Evolutionary conservation across 1,284 basidiomycete genomes (phyloP), one percentile per base, ranked within the genome.

Genomic region (Mycosarcoma mackinlayi): DNA sequence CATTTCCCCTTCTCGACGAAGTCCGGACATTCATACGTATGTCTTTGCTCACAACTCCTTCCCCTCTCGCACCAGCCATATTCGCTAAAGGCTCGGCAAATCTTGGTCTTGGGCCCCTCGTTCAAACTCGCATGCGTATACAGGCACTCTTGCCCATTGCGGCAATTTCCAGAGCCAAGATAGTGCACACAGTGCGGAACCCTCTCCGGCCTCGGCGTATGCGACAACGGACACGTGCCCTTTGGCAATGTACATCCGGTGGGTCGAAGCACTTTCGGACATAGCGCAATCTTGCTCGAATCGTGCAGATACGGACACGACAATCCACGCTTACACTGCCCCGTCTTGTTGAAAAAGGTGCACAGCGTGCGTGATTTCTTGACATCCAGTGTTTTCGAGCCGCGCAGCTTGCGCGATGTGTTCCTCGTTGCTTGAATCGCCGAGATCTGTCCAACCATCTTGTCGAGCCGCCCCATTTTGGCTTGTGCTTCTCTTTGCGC

Each of bases 101-200:
- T 58, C 41, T 56, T 57, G 7, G 73, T 70, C 3, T 35, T 8
- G 19, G 42, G 25, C 8, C 56, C 63, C 1, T 65, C 59, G 7
- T 25, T 18, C 8, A 68, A 24, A 25, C 48, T 50, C 24, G 75
- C 54, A 44, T 82, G 79, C 6, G 71, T 72, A 42, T 81, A 82
- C 19, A 63, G 18, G 40, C 80, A 82, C 25, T 52, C 38, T 4
- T 73, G 67, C 24, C 76, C 78, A 31, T 79, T 77, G n/a, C 78
- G 60, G 37, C 80, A 82, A 9, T 58, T 25, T 6, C 73, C 61
- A 0, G 55, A 39, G 1, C 76, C 41, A 14, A 78, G 50, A 33
- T 64, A 82, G 49, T 81, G 80, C 1, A 77, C 76, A 39, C 80
- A 82, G 48, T 81, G 77, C 28, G 80, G 80, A n/a, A 73, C 63